Conservation (phyloP, 345 rosid species). For the Bruguiera gymnorhiza region DNA sequence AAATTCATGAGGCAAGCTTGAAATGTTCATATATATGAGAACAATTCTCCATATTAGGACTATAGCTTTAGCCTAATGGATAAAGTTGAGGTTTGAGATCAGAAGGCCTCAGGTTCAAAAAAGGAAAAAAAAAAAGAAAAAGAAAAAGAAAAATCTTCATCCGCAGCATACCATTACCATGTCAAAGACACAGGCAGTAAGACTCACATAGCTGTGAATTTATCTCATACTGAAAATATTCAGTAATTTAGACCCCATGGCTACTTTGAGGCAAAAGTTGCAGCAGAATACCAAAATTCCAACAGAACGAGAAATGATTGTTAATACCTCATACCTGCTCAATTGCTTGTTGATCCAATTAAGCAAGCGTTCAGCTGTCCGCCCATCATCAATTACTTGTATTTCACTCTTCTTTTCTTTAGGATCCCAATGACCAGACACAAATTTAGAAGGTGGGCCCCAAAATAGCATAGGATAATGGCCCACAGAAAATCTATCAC, state of each 20-base stretch:
- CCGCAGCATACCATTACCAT: not conserved
- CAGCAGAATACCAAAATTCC: not conserved
- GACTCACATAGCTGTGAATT: not conserved
- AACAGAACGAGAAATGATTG: not conserved
- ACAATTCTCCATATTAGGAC: no score
- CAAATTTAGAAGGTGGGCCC: constrained; percentile 68
- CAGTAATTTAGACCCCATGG: constrained; percentile 3
- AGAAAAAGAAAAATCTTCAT: not conserved
- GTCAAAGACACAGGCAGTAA: not conserved
- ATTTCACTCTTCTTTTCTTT: constrained; percentile 59
- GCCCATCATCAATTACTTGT: constrained; percentile 53
- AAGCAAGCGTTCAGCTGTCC: constrained; percentile 81
- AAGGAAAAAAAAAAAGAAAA: not conserved
- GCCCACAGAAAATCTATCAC: constrained; percentile 76
- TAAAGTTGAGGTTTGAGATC: no score
- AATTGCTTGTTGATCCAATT: constrained; percentile 83
- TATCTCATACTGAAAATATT: not conserved
- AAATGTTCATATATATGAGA: no score
- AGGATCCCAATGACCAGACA: constrained; percentile 58
- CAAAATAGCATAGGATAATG: constrained; percentile 95
- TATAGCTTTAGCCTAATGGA: no score
- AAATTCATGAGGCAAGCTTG: not conserved
- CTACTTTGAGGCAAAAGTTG: not conserved
- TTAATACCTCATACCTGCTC: constrained; percentile 59
- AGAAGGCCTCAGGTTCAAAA: no score